These are phyloP conservation scores for Areca catechu DNA, from an alignment of 176 grass and related monocot species.

Conservation along the genomic window DNA sequence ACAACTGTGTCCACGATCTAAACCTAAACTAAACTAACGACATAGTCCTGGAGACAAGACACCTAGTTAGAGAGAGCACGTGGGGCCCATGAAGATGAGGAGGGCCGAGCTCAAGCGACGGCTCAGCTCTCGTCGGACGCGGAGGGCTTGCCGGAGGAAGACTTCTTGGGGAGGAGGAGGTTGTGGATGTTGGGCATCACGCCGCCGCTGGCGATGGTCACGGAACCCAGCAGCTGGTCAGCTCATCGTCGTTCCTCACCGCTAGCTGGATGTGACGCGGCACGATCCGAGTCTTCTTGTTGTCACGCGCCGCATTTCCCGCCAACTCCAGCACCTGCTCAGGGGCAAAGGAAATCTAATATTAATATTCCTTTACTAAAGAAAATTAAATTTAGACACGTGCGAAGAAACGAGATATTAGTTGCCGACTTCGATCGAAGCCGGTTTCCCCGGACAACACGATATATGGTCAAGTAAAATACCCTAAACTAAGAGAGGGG, in stretches of 20 bases:
- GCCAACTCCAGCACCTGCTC: slow-evolving; percentile 77
- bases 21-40: too few species aligned
- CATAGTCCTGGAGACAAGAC: background rate
- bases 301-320: slow-evolving; percentile 87
- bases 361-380: too few species aligned
- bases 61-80: slow-evolving; percentile 21
- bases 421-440: too few species aligned
- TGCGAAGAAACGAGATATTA: too few species aligned
- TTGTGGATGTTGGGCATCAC: slow-evolving; percentile 99
- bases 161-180: slow-evolving; percentile 90
- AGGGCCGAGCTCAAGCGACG: background rate
- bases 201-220: slow-evolving; percentile 90
- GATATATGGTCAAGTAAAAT: too few species aligned
- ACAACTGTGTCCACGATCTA: too few species aligned
- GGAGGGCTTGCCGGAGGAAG: slow-evolving; percentile 50
- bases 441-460: too few species aligned
- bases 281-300: slow-evolving; percentile 98
- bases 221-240: slow-evolving; percentile 79
- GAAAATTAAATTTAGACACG: too few species aligned
- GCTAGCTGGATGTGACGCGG: slow-evolving; percentile 97
- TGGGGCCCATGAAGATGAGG: slow-evolving; percentile 20
- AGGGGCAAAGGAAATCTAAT: background rate
- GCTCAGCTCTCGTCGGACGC: slow-evolving; percentile 4
- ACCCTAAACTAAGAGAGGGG: too few species aligned
- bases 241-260: slow-evolving; percentile 93